Conservation (phyloP, 805 yeast species). For the Kodamaea lidongshanica region DNA sequence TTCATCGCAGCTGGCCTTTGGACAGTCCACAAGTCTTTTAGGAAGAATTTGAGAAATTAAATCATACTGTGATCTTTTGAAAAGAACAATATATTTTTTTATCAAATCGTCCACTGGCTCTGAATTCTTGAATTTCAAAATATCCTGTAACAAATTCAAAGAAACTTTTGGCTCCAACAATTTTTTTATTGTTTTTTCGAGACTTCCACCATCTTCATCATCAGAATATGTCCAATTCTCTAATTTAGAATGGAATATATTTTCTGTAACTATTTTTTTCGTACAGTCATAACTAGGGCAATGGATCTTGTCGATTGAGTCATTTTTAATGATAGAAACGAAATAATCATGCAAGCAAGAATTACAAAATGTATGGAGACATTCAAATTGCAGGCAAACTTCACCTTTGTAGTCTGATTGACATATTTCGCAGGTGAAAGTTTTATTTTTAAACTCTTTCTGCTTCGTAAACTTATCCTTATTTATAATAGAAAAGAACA, state of each 20-base stretch:
- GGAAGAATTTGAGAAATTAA: constrained; percentile 42
- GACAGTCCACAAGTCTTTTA: constrained; percentile 45
- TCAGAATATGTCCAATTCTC: constrained; percentile 18
- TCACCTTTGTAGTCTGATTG: constrained; percentile 44
- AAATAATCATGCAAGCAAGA: constrained; percentile 45
- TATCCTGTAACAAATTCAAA: constrained; percentile 23
- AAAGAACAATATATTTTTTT: constrained; percentile 34
- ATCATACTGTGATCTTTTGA: constrained; percentile 34
- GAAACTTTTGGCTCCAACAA: constrained; percentile 40
- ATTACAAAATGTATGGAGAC: constrained; percentile 66
- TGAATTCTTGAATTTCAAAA: constrained; percentile 15
- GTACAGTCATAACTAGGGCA: constrained; percentile 55
- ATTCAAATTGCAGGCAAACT: constrained; percentile 32
- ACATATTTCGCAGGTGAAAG: constrained; percentile 54
- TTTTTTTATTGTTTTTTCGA: constrained; percentile 7
- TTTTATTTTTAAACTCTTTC: constrained; percentile 24
- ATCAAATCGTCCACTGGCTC: constrained; percentile 17
- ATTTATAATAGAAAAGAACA: constrained; percentile 7
- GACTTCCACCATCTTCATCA: background rate
- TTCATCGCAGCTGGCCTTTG: constrained; percentile 38
- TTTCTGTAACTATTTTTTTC: constrained; percentile 13
- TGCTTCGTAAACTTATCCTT: constrained; percentile 17
- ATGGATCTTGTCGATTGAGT: constrained; percentile 46
- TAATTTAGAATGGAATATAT: constrained; percentile 16
- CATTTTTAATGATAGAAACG: constrained; percentile 35